Evolutionary conservation across 2,329 filamentous ascomycete genomes (phyloP).

Genomic region (Clarireedia paspali): DNA sequence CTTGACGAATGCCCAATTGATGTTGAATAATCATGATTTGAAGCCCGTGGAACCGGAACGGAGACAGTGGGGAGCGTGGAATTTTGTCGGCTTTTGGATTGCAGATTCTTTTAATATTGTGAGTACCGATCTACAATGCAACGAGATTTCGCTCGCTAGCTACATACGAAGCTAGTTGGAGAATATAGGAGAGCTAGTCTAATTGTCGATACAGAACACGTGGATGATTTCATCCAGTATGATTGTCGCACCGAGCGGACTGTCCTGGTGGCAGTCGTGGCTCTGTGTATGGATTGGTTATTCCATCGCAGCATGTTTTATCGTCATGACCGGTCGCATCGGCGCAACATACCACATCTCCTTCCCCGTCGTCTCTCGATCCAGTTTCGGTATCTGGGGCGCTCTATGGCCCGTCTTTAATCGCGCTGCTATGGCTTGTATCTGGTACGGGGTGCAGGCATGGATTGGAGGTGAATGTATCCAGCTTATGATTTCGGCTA

Average conservation of each 20-base stretch:
- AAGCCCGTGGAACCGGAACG: slow-evolving; percentile 72
- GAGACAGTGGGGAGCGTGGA: slow-evolving; percentile 78
- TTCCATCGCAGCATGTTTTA: slow-evolving; percentile 65
- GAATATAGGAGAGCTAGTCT: slow-evolving; percentile 6
- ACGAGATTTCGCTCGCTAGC: too few species aligned
- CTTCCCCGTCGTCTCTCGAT: slow-evolving; percentile 72
- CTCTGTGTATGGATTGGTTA: slow-evolving; percentile 87
- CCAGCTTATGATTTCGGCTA: slow-evolving; percentile 79
- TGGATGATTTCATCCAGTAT: slow-evolving; percentile 90
- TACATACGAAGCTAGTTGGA: too few species aligned
- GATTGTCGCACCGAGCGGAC: slow-evolving; percentile 52
- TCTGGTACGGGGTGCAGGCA: slow-evolving; percentile 81
- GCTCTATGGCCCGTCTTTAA: slow-evolving; percentile 85
- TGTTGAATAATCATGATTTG: slow-evolving; percentile 79
- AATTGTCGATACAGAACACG: slow-evolving; percentile 50
- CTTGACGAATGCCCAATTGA: slow-evolving; percentile 69
- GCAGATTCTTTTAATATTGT: slow-evolving; percentile 77
- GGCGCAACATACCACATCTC: slow-evolving; percentile 84
- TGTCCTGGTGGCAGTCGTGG: slow-evolving; percentile 91
- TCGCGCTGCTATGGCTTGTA: slow-evolving; percentile 70
- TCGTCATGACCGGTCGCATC: slow-evolving; percentile 72
- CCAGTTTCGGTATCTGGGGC: slow-evolving; percentile 85
- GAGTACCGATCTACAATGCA: slow-evolving; percentile 17
- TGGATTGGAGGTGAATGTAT: slow-evolving; percentile 84
- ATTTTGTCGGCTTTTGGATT: slow-evolving; percentile 85